These are phyloP conservation scores for Coleophoma eucalyptorum DNA, from an alignment of 2,329 filamentous ascomycete species.

Conservation along the genomic window DNA sequence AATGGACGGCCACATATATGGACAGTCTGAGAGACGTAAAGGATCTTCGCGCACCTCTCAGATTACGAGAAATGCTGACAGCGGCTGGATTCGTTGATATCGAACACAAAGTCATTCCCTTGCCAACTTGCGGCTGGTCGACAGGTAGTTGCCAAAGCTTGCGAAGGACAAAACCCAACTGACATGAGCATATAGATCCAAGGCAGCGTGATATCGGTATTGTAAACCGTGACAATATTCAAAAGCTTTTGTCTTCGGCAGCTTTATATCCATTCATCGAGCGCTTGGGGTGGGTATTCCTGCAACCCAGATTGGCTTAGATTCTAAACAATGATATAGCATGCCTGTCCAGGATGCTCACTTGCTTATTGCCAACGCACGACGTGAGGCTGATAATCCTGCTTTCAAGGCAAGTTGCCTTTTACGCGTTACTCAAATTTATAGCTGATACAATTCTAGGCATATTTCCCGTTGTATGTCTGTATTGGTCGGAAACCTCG, in stretches of 20 bases:
- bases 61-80: conserved; percentile 36
- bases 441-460: conserved; percentile 27
- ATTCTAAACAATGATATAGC: conserved; percentile 27
- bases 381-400: conserved; percentile 47
- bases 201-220: conserved; percentile 49
- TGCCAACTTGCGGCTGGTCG: conserved; percentile 70
- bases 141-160: conserved; percentile 43
- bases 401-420: conserved; percentile 46
- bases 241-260: conserved; percentile 48
- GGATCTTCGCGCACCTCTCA: conserved; percentile 60
- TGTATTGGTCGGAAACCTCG: conserved; percentile 58
- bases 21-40: conserved; percentile 59
- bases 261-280: conserved; percentile 51
- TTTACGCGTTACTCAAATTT: not conserved
- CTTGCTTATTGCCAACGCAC: conserved; percentile 51
- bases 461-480: conserved; percentile 62
- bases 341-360: conserved; percentile 57
- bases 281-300: conserved; percentile 15
- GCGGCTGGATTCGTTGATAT: conserved; percentile 62
- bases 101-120: conserved; percentile 58
- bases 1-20: conserved; percentile 65
- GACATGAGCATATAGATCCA: conserved; percentile 33
- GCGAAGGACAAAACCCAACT: not conserved
- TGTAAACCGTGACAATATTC: conserved; percentile 51
- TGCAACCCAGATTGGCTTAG: conserved; percentile 8